Evolutionary conservation across 768 basidiomycete species (phyloP), one percentile per base, ranked within the genome.

Genomic region (Cyclocybe aegerita): DNA sequence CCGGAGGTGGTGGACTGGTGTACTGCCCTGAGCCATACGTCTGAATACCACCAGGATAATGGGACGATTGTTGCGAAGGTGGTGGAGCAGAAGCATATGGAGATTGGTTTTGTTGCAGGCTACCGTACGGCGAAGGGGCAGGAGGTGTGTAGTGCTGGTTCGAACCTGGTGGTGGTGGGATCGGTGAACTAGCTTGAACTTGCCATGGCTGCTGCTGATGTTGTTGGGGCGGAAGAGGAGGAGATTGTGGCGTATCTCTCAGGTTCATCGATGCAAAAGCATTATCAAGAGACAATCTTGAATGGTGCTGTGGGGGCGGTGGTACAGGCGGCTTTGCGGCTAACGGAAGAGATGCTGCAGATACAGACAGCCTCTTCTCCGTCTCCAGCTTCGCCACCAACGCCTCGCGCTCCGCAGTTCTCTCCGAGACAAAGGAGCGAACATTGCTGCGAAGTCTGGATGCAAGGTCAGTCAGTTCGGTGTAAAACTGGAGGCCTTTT

Each of bases 401-500:
- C 9, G 73, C 70, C 14, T 90, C 85, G 7, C 94, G 78, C 64
- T 98, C 94, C 0, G 73, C 68, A 7, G 74, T 78, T 29, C 96
- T 76, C 12, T 78, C 72, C 0, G 77, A 69, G 7, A 93, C 72
- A 60, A 88, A 97, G 0, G 73, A 68, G 43, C 75, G 79, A 2
- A 82, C 79, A 49, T 83, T 84, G 4, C 75, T 67, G 33, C 76
- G 71, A 4, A 98, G 77, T 7, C 76, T 79, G 0, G 70, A 60
- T 9, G 83, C 75, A 34, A 95, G 68, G 12, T 83, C 82, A 0
- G 75, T 78, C 10, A 98, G 77, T 55, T 95, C 91, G 5, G 74
- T 76, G 65, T 99, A 98, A 68, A 96, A 99, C 39, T 88, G 83
- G 1, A 93, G 72, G 0, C 95, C 96, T 65, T 94, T 95, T 9